Conservation (phyloP, 2,329 filamentous ascomycete genomes). For the Aspergillus proliferans region DNA sequence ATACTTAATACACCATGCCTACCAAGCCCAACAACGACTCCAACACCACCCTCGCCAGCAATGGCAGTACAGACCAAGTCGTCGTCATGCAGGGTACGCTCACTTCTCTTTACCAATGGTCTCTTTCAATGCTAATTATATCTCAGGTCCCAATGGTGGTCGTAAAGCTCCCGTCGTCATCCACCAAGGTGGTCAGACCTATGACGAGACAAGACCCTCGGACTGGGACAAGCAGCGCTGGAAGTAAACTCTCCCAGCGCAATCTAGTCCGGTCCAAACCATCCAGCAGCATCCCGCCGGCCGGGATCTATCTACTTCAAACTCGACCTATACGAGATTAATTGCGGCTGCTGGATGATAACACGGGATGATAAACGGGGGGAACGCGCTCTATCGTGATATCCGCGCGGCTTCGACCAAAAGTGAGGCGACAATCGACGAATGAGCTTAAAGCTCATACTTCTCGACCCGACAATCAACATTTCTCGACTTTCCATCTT, state of each 20-base stretch:
- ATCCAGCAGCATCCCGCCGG: neutral
- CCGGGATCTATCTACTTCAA: constrained; percentile 1
- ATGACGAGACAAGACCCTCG: constrained; percentile 31
- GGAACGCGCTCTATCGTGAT: constrained; percentile 1
- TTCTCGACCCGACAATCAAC: constrained; percentile 11
- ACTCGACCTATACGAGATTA: neutral
- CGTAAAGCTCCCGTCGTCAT: constrained; percentile 27
- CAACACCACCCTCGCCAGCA: constrained; percentile 29
- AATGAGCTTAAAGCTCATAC: neutral
- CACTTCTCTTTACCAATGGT: neutral
- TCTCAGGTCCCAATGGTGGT: constrained; percentile 25
- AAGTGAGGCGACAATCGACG: constrained; percentile 23
- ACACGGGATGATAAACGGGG: neutral
- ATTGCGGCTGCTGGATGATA: constrained; percentile 2
- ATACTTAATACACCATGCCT: constrained; percentile 23
- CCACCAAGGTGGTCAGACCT: constrained; percentile 31
- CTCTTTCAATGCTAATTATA: constrained; percentile 5
- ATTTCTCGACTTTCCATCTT: neutral
- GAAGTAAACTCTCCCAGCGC: constrained; percentile 21
- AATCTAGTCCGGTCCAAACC: neutral
- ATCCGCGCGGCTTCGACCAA: constrained; percentile 19
- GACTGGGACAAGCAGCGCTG: constrained; percentile 36
- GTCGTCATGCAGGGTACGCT: constrained; percentile 27
- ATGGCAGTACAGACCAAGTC: constrained; percentile 22
- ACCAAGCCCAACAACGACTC: constrained; percentile 31